phyloP scores from a whole-genome alignment of 768 basidiomycete species.

The Mycena epipterygia region DNA sequence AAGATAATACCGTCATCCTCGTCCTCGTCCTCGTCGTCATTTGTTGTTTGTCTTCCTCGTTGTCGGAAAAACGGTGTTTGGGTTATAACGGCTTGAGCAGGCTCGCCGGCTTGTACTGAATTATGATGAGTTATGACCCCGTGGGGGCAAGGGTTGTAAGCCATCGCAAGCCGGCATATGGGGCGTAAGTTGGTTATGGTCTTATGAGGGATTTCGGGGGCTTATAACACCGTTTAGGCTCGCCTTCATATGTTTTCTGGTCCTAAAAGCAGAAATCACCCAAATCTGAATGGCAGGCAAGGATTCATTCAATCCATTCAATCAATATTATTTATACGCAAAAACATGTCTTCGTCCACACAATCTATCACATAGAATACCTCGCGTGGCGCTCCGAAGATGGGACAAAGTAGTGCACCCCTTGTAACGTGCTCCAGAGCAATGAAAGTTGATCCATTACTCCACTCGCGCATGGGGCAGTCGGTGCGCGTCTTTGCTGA shows the following conservation, averaged over 20 bases:
- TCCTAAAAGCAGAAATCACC: too few species aligned
- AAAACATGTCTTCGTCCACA: slow-evolving; percentile 15
- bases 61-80: slow-evolving; percentile 2
- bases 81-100: slow-evolving; percentile 7
- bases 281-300: too few species aligned
- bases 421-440: slow-evolving; percentile 14
- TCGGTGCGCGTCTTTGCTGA: too few species aligned
- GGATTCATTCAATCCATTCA: neutral
- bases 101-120: neutral
- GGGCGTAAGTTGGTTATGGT: neutral
- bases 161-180: neutral
- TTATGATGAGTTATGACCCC: neutral
- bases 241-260: neutral
- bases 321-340: slow-evolving; percentile 11
- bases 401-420: slow-evolving; percentile 9
- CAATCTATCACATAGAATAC: slow-evolving; percentile 18
- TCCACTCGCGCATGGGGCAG: too few species aligned
- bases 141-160: neutral
- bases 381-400: neutral
- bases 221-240: neutral
- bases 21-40: too few species aligned
- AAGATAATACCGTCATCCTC: too few species aligned
- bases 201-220: neutral
- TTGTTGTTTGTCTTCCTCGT: too few species aligned
- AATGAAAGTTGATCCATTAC: neutral